Evolutionary conservation across 176 grass and related monocot species (phyloP).

Genomic region (Carex myosuroides): DNA sequence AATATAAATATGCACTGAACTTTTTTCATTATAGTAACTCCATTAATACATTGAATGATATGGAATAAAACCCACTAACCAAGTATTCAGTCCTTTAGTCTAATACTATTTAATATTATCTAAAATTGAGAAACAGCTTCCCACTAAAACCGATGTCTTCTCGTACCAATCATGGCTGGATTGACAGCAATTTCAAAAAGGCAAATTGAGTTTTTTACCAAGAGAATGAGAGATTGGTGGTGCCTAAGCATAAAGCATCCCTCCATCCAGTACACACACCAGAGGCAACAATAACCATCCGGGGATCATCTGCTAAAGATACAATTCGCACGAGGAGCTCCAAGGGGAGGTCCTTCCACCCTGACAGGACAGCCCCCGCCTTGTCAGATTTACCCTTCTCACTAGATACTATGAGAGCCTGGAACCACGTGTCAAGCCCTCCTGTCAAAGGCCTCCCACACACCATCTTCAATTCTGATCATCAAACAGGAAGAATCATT

Average conservation of each 20-base stretch:
- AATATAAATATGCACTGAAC: background rate
- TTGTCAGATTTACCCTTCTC: conserved; percentile 25
- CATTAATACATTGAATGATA: background rate
- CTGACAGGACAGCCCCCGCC: conserved; percentile 28
- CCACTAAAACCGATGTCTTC: background rate
- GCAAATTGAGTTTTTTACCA: conserved; percentile 34
- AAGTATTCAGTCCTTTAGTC: background rate
- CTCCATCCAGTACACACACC: conserved; percentile 91
- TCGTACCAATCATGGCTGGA: background rate
- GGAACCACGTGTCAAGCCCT: conserved; percentile 47
- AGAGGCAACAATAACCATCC: conserved; percentile 53
- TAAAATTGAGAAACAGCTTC: background rate
- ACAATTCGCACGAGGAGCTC: conserved; percentile 73
- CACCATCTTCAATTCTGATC: conserved; percentile 44
- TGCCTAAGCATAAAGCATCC: conserved; percentile 59
- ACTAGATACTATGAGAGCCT: conserved; percentile 35
- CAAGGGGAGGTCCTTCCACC: conserved; percentile 95
- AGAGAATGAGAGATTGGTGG: conserved; percentile 54
- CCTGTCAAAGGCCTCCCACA: conserved; percentile 4
- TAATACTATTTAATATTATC: background rate
- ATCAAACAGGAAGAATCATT: background rate
- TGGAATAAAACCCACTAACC: background rate
- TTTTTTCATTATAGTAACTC: background rate
- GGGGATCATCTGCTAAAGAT: conserved; percentile 44
- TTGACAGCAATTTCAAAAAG: background rate